phyloP scores from a whole-genome alignment of 2,329 filamentous ascomycete species.

The Metarhizium humberi region DNA sequence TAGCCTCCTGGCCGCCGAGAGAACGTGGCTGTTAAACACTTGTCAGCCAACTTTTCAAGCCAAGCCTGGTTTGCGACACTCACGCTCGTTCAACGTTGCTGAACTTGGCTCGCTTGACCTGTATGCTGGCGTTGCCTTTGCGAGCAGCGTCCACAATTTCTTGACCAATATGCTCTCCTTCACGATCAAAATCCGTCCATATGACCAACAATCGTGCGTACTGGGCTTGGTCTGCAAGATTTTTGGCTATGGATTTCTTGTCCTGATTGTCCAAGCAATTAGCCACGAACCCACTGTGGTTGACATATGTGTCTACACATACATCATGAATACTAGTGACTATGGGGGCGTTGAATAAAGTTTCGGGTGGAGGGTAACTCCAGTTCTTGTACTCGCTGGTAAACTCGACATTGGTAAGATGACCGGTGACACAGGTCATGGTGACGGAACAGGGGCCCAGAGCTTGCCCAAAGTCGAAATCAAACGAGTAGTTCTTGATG shows the following conservation, averaged over 20 bases:
- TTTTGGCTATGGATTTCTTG: constrained; percentile 71
- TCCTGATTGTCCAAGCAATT: constrained; percentile 39
- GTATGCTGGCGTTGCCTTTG: constrained; percentile 62
- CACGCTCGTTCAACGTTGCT: constrained; percentile 92
- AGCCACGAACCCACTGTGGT: neutral
- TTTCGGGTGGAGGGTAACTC: constrained; percentile 68
- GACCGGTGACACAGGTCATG: constrained; percentile 90
- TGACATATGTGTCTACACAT: constrained; percentile 7
- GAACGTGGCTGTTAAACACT: constrained; percentile 56
- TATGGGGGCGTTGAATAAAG: constrained; percentile 75
- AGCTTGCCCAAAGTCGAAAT: constrained; percentile 71
- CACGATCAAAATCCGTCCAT: constrained; percentile 97
- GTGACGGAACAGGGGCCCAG: constrained; percentile 80
- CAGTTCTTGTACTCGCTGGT: constrained; percentile 65
- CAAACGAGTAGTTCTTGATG: constrained; percentile 91
- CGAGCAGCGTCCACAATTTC: constrained; percentile 79
- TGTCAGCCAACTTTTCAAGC: constrained; percentile 3
- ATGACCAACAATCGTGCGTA: constrained; percentile 74
- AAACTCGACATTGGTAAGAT: constrained; percentile 78
- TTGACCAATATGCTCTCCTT: constrained; percentile 91
- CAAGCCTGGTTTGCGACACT: constrained; percentile 18
- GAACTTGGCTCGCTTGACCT: constrained; percentile 80
- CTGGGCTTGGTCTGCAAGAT: constrained; percentile 72
- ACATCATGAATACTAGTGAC: constrained; percentile 58
- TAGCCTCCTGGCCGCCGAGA: constrained; percentile 71